Evolutionary conservation across 2,329 filamentous ascomycete genomes (phyloP).

Genomic region (Trichoderma koningii): DNA sequence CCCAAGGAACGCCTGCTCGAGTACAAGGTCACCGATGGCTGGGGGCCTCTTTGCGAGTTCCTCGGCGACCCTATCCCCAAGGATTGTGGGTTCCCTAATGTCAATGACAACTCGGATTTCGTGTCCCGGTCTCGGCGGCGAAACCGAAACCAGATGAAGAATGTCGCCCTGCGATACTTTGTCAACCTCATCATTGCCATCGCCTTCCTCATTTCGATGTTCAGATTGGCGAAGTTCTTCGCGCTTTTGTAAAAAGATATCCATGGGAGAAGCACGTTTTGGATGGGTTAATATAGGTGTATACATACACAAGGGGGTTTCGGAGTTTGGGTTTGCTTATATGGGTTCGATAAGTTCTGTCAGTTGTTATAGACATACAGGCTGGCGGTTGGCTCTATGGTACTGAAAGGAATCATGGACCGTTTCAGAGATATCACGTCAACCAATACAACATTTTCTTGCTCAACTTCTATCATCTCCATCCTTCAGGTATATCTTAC

Average conservation of each 20-base stretch:
- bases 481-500: no score
- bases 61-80: constrained; percentile 40
- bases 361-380: no score
- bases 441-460: no score
- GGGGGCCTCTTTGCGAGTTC: constrained; percentile 43
- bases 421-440: no score
- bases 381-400: no score
- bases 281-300: background rate
- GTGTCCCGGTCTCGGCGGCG: constrained; percentile 38
- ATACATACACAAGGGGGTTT: background rate
- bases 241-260: background rate
- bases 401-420: no score
- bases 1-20: constrained; percentile 34
- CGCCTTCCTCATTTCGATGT: background rate
- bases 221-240: background rate
- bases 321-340: background rate
- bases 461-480: no score
- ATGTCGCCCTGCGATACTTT: constrained; percentile 37
- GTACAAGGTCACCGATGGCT: constrained; percentile 41
- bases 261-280: no score
- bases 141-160: constrained; percentile 42
- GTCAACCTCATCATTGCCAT: constrained; percentile 30
- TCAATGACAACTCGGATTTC: constrained; percentile 43
- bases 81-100: constrained; percentile 33
- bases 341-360: no score